Evolutionary conservation across 2,329 filamentous ascomycete genomes (phyloP).

Genomic region (Helotiales sp.): DNA sequence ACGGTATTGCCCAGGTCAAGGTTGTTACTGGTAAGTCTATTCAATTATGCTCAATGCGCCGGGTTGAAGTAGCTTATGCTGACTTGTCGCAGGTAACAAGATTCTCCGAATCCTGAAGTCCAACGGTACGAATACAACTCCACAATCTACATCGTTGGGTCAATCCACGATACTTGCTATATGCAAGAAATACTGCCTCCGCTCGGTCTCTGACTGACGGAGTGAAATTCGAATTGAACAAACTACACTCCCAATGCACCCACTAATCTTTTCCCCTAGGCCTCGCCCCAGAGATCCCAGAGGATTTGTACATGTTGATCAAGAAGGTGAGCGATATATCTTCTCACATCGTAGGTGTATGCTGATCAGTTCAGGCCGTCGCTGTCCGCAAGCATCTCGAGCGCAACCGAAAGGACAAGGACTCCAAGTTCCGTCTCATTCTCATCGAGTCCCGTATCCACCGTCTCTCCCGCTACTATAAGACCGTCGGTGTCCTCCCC

Average conservation of each 20-base stretch:
- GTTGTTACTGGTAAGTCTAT: slow-evolving; percentile 80
- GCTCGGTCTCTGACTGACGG: slow-evolving; percentile 89
- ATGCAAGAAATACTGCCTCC: slow-evolving; percentile 64
- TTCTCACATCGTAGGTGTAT: background rate
- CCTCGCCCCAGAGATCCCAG: slow-evolving; percentile 96
- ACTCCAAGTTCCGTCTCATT: slow-evolving; percentile 99
- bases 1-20: slow-evolving; percentile 98
- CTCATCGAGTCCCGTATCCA: slow-evolving; percentile 99
- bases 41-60: slow-evolving; percentile 10
- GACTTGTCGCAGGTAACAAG: slow-evolving; percentile 80
- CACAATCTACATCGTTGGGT: slow-evolving; percentile 33
- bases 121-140: slow-evolving; percentile 71
- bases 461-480: slow-evolving; percentile 99
- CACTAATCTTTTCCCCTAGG: slow-evolving; percentile 89
- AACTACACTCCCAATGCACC: slow-evolving; percentile 81
- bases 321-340: slow-evolving; percentile 75
- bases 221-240: slow-evolving; percentile 52
- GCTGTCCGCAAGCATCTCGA: slow-evolving; percentile 99
- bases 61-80: slow-evolving; percentile 8
- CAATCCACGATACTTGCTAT: slow-evolving; percentile 24
- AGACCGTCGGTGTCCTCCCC: slow-evolving; percentile 81
- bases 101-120: slow-evolving; percentile 99
- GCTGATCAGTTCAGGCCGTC: slow-evolving; percentile 61
- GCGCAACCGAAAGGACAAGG: slow-evolving; percentile 99
- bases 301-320: slow-evolving; percentile 99